A percentile compares a stretch with the other conserved stretches of the same genome.
Evolutionary conservation across 495 filamentous ascomycete genomes (phyloP).

Genomic region (Penicillium herquei): DNA sequence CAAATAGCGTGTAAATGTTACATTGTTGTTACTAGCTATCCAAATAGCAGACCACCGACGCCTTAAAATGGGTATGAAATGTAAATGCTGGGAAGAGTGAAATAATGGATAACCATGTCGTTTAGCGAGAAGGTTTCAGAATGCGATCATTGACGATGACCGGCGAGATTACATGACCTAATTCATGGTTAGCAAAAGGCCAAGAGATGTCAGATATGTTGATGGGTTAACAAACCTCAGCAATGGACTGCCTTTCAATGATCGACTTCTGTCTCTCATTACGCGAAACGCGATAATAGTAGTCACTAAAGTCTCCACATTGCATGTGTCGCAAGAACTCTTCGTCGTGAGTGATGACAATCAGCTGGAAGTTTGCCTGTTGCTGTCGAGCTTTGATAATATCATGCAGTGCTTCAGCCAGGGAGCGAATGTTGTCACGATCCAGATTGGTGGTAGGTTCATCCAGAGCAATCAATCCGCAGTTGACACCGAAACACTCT

Average conservation of each 20-base stretch:
- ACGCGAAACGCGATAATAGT: constrained; percentile 81
- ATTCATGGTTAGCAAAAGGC: not conserved
- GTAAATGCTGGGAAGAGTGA: not conserved
- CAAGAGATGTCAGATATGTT: not conserved
- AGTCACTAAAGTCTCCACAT: constrained; percentile 89
- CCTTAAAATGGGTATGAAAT: not conserved
- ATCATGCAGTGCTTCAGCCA: constrained; percentile 79
- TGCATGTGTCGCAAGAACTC: constrained; percentile 93
- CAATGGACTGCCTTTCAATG: constrained; percentile 72
- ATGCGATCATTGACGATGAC: not conserved
- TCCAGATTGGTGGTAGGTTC: constrained; percentile 98
- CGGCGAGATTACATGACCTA: not conserved
- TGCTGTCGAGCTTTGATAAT: constrained; percentile 82
- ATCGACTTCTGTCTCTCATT: constrained; percentile 84
- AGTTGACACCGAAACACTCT: constrained; percentile 95
- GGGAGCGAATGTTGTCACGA: constrained; percentile 83
- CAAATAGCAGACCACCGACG: not conserved
- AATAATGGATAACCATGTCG: not conserved
- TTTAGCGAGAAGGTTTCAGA: not conserved
- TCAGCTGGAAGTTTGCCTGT: constrained; percentile 94
- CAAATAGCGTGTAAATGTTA: no score
- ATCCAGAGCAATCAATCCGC: constrained; percentile 94
- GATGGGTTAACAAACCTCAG: constrained; percentile 43
- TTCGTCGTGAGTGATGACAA: constrained; percentile 99
- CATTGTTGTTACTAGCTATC: not conserved